A percentile compares a stretch with the other conserved stretches of the same genome.
These are phyloP conservation scores for Nicotiana benthamiana DNA, from an alignment of 257 asterid species.

Conservation along the genomic window DNA sequence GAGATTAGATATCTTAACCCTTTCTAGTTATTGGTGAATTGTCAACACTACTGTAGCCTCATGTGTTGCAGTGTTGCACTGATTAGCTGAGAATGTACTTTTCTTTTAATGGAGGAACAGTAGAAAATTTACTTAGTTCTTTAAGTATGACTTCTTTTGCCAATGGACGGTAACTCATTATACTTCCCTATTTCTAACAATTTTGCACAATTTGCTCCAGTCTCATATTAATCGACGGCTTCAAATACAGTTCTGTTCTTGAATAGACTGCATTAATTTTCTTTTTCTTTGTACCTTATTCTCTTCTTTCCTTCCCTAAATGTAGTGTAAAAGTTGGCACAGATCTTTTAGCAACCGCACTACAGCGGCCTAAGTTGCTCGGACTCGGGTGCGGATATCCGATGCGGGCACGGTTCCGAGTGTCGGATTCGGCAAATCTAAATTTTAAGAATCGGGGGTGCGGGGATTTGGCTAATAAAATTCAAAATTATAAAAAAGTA, in stretches of 20 bases:
- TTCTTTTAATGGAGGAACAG: background rate
- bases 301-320: background rate
- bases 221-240: too few relatives aligned
- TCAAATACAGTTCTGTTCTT: too few relatives aligned
- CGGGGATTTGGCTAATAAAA: too few relatives aligned
- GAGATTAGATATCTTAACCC: background rate
- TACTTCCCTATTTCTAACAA: background rate
- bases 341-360: background rate
- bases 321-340: background rate
- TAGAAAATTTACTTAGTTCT: background rate
- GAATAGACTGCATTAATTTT: background rate
- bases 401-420: too few relatives aligned
- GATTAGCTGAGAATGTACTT: background rate
- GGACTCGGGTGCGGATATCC: too few relatives aligned
- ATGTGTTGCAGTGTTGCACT: background rate
- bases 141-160: background rate
- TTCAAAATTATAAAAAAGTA: too few relatives aligned
- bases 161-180: background rate
- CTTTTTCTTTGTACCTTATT: background rate
- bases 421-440: too few relatives aligned
- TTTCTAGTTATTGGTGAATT: background rate
- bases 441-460: too few relatives aligned
- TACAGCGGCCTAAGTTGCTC: too few relatives aligned
- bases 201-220: background rate
- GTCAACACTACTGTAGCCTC: background rate